A percentile compares a stretch with the other conserved stretches of the same genome.
Evolutionary conservation across 805 yeast genomes (phyloP).

Genomic region (Hanseniaspora lachancei): DNA sequence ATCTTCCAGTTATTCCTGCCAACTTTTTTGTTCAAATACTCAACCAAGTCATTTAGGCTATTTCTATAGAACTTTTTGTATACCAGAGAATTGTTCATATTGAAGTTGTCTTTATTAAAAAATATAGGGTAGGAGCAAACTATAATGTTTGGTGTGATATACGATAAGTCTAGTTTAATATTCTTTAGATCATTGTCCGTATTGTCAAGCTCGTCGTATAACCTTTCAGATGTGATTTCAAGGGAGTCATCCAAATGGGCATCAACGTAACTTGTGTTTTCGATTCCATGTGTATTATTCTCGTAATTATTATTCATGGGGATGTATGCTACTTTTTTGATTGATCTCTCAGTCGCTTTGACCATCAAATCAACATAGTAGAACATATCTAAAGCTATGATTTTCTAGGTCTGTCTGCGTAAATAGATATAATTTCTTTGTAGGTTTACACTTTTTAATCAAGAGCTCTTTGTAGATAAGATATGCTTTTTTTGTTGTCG

Average conservation of each 20-base stretch:
- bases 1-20: slow-evolving; percentile 49
- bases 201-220: background rate
- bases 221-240: background rate
- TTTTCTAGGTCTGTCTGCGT: background rate
- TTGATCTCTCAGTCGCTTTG: background rate
- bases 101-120: background rate
- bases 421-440: too few species aligned
- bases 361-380: background rate
- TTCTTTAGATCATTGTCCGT: background rate
- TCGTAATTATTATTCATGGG: slow-evolving; percentile 8
- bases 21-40: slow-evolving; percentile 36
- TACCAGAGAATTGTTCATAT: background rate
- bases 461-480: too few species aligned
- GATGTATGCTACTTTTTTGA: background rate
- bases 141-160: slow-evolving; percentile 48
- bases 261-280: too few species aligned
- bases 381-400: background rate
- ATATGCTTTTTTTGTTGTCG: too few species aligned
- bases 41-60: slow-evolving; percentile 37
- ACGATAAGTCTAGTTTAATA: slow-evolving; percentile 42
- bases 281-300: background rate
- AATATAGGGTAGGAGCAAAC: slow-evolving; percentile 66
- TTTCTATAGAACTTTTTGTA: slow-evolving; percentile 39
- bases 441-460: too few species aligned
- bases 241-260: background rate